A percentile compares a stretch with the other conserved stretches of the same genome.
Evolutionary conservation across 2,329 filamentous ascomycete genomes (phyloP).

Genomic region (Talaromyces atroroseus): DNA sequence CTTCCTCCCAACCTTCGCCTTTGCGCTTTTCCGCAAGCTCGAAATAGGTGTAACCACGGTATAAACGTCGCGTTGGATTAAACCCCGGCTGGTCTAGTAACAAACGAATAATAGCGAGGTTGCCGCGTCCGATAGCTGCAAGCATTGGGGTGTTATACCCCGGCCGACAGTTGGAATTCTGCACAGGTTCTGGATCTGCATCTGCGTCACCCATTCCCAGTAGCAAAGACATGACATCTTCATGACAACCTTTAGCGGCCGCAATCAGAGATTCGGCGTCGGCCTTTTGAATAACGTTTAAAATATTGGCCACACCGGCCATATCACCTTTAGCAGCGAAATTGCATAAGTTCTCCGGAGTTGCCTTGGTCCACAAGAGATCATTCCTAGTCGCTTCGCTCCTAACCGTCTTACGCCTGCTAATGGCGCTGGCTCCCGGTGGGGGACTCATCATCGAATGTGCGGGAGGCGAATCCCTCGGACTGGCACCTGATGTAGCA

Average conservation of each 20-base stretch:
- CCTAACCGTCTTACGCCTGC: constrained; percentile 41
- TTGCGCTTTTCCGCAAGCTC: constrained; percentile 78
- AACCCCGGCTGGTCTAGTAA: constrained; percentile 73
- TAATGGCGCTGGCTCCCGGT: constrained; percentile 25
- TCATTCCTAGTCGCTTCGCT: constrained; percentile 48
- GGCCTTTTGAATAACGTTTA: constrained; percentile 49
- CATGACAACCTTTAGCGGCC: constrained; percentile 85
- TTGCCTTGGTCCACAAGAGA: constrained; percentile 47
- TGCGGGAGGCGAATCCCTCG: constrained; percentile 40
- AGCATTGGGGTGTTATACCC: constrained; percentile 89
- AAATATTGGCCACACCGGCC: constrained; percentile 44
- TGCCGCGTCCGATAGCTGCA: constrained; percentile 83
- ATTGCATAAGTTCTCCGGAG: constrained; percentile 44
- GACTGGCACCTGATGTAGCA: constrained; percentile 41
- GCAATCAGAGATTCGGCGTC: constrained; percentile 86
- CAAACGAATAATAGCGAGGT: constrained; percentile 76
- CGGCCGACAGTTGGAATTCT: constrained; percentile 45
- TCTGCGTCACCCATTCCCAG: constrained; percentile 62
- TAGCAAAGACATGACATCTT: constrained; percentile 75
- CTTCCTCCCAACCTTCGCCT: constrained; percentile 85
- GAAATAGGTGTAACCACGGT: constrained; percentile 73
- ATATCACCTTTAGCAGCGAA: constrained; percentile 48
- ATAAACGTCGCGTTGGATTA: constrained; percentile 69
- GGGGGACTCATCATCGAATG: constrained; percentile 38
- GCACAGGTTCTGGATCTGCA: constrained; percentile 63